phyloP scores from a whole-genome alignment of 108 stramenopile species.

The Epithemia pelagica region DNA sequence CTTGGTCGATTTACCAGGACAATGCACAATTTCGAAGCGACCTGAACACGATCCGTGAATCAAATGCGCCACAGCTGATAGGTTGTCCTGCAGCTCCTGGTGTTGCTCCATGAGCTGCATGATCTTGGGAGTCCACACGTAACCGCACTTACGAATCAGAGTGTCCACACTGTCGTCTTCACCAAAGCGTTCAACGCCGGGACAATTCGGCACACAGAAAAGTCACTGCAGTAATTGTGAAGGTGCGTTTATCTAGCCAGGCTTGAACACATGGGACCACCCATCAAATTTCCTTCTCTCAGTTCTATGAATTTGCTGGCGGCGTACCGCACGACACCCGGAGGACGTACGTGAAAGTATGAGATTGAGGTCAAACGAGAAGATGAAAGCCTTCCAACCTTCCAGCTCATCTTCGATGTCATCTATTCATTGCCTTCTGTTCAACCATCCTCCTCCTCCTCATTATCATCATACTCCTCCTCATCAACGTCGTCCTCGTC shows the following conservation, averaged over 20 bases:
- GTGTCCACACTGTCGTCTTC: constrained; percentile 81
- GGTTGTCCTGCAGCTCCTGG: constrained; percentile 72
- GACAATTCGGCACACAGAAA: too few species aligned
- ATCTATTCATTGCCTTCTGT: too few species aligned
- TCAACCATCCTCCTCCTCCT: constrained; percentile 18
- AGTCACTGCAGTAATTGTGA: too few species aligned
- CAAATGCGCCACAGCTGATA: constrained; percentile 91
- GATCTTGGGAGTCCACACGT: constrained; percentile 79
- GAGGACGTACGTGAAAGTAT: too few species aligned
- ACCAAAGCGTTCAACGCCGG: constrained; percentile 84
- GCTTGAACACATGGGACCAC: too few species aligned
- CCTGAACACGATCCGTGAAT: constrained; percentile 93
- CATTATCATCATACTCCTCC: constrained; percentile 22
- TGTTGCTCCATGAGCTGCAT: constrained; percentile 73
- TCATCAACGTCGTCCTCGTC: constrained; percentile 33
- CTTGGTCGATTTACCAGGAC: constrained; percentile 75
- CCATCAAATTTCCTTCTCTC: too few species aligned
- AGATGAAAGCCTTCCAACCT: too few species aligned
- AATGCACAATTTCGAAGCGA: constrained; percentile 85
- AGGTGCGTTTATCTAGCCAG: too few species aligned
- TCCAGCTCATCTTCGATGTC: too few species aligned
- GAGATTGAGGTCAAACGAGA: too few species aligned
- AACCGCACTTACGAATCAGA: constrained; percentile 89
- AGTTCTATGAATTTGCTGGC: too few species aligned
- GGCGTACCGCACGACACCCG: too few species aligned